phyloP scores from a whole-genome alignment of 805 yeast species.

The Kodamaea kakaduensis region DNA sequence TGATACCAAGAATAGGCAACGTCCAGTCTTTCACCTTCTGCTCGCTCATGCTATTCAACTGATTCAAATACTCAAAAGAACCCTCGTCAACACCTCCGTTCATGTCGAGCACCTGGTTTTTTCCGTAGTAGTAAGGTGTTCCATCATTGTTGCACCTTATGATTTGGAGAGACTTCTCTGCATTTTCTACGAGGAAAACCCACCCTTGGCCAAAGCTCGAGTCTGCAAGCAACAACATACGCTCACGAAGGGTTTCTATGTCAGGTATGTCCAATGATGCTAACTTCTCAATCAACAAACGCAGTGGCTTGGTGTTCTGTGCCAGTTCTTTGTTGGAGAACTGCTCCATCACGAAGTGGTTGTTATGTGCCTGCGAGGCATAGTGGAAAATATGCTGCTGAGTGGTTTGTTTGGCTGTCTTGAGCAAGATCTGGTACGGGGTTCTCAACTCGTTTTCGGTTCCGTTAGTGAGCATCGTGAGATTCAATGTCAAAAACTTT shows the following conservation, averaged over 20 bases:
- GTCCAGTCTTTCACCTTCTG: conserved; percentile 52
- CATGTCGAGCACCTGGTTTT: conserved; percentile 70
- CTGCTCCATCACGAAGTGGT: conserved; percentile 82
- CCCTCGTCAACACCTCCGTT: conserved; percentile 64
- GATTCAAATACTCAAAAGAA: conserved; percentile 45
- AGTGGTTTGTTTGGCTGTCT: conserved; percentile 63
- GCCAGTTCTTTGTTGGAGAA: conserved; percentile 36
- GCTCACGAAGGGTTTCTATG: conserved; percentile 49
- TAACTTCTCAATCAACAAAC: conserved; percentile 36
- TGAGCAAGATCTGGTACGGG: conserved; percentile 66
- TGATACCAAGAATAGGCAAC: conserved; percentile 72
- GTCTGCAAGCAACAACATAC: conserved; percentile 49
- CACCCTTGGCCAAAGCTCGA: conserved; percentile 65
- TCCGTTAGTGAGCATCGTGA: conserved; percentile 66
- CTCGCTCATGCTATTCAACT: conserved; percentile 40
- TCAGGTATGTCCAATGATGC: conserved; percentile 30
- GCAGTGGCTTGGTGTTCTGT: conserved; percentile 31
- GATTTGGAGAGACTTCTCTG: conserved; percentile 54
- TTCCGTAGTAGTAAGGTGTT: conserved; percentile 66
- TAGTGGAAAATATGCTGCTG: conserved; percentile 72
- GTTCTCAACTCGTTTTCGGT: conserved; percentile 73
- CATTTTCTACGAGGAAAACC: conserved; percentile 66
- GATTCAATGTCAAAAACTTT: conserved; percentile 52
- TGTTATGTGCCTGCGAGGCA: conserved; percentile 90
- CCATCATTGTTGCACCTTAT: conserved; percentile 67